Conservation (phyloP, 2,329 filamentous ascomycete genomes). For the Tolypocladium guangdongense region DNA sequence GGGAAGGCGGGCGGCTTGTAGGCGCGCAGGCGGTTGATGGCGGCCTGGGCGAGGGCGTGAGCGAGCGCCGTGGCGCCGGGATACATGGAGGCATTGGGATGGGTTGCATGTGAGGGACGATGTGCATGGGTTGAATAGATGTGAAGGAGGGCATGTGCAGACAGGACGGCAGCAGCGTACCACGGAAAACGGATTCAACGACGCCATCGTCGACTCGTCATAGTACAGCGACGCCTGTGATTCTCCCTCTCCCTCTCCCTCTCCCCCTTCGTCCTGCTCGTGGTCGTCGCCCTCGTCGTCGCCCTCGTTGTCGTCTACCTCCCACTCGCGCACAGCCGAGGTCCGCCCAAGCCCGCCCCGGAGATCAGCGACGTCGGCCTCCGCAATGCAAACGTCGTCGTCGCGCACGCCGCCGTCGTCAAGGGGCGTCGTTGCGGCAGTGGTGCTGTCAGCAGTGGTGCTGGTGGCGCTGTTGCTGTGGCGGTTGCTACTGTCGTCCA, state of each 20-base stretch:
- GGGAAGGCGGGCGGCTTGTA: conserved; percentile 51
- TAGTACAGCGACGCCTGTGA: conserved; percentile 40
- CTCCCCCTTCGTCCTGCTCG: conserved; percentile 4
- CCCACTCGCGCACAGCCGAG: conserved; percentile 1
- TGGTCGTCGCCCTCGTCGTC: not conserved
- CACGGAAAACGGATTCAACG: conserved; percentile 41
- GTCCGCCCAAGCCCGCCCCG: conserved; percentile 1
- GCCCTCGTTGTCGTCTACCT: not conserved
- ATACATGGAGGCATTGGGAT: not conserved
- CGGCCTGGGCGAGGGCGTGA: conserved; percentile 29
- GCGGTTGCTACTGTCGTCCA: not conserved
- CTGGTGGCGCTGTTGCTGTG: not conserved
- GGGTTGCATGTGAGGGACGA: not conserved
- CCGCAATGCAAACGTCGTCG: conserved; percentile 11
- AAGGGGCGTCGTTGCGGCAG: not conserved
- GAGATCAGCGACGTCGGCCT: conserved; percentile 13
- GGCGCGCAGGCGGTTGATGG: conserved; percentile 47
- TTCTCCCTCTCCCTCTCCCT: conserved; percentile 12
- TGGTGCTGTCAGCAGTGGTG: not conserved
- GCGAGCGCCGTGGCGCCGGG: conserved; percentile 6
- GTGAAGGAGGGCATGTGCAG: not conserved
- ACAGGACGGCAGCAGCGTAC: conserved; percentile 27
- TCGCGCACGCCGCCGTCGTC: not conserved
- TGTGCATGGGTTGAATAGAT: too few species aligned
- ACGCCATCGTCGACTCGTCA: conserved; percentile 46